Percentiles rank a stretch among this genome's conserved stretches.
phyloP scores from a whole-genome alignment of 148 eudicot genomes.

The Suaeda aralocaspica region DNA sequence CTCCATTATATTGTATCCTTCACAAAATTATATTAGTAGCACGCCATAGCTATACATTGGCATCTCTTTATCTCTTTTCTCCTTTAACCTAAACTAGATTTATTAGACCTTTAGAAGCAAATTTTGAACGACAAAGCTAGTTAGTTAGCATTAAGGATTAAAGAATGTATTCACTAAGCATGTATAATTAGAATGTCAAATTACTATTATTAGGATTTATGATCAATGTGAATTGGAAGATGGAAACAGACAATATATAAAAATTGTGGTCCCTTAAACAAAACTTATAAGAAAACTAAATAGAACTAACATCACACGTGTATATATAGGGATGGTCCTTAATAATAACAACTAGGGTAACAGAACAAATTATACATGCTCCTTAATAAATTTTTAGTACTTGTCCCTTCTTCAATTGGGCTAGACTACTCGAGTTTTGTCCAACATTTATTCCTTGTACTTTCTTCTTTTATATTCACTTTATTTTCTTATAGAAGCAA shows the following conservation, averaged over 20 bases:
- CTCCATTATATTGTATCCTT: too few species aligned
- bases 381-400: constrained; percentile 4
- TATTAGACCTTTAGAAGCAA: too few species aligned
- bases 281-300: not conserved
- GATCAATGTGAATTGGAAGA: not conserved
- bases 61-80: too few species aligned
- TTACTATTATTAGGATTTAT: too few species aligned
- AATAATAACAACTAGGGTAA: constrained; percentile 1
- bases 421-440: constrained; percentile 16
- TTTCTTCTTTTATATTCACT: constrained; percentile 1
- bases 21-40: too few species aligned
- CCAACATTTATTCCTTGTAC: constrained; percentile 24
- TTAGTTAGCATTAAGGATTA: too few species aligned
- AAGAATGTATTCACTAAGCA: too few species aligned
- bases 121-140: too few species aligned
- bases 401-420: constrained; percentile 16
- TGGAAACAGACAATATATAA: not conserved
- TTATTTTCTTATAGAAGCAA: too few species aligned
- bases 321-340: not conserved
- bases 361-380: not conserved
- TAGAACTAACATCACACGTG: not conserved
- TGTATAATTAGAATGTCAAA: too few species aligned
- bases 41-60: too few species aligned
- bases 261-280: constrained; percentile 4
- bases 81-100: too few species aligned